Percentiles rank a stretch among this genome's conserved stretches.
Conservation (phyloP, 306 rosid genomes). For the Castanospermum australe region DNA sequence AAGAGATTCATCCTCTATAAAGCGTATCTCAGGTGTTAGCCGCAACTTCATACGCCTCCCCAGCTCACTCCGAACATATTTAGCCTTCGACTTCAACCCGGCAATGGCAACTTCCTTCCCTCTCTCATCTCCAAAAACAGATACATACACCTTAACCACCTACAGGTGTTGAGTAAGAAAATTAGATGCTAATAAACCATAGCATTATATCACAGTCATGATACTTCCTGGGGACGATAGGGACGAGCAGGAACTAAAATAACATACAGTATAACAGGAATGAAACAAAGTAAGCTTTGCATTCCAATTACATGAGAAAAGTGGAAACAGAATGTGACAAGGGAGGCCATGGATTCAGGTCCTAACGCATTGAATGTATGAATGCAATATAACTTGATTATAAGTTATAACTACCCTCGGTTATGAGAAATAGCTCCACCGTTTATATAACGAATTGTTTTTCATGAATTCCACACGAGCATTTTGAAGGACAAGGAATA, state of each 20-base stretch:
- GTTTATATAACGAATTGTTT: not conserved
- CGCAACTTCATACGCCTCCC: slow-evolving; percentile 92
- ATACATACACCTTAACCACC: slow-evolving; percentile 90
- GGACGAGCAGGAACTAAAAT: not conserved
- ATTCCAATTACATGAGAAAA: not conserved
- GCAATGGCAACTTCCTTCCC: slow-evolving; percentile 90
- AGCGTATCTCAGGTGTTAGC: slow-evolving; percentile 88
- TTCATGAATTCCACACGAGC: not conserved
- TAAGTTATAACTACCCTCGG: not conserved
- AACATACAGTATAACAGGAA: not conserved
- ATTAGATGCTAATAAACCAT: not conserved
- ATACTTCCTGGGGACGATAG: not conserved
- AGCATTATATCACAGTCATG: not conserved
- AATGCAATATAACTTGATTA: not conserved
- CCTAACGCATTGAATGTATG: not conserved
- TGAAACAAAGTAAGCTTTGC: not conserved
- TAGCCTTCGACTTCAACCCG: slow-evolving; percentile 87
- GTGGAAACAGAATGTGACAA: not conserved
- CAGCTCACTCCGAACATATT: slow-evolving; percentile 77
- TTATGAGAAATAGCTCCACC: not conserved
- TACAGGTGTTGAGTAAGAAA: slow-evolving; percentile 17
- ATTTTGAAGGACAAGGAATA: not conserved
- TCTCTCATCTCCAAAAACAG: slow-evolving; percentile 92
- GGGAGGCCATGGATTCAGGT: not conserved
- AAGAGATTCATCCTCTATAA: slow-evolving; percentile 81